Percentiles rank a stretch among this genome's conserved stretches.
Evolutionary conservation across 2,329 filamentous ascomycete species (phyloP).

Genomic region (Arthroderma uncinatum): DNA sequence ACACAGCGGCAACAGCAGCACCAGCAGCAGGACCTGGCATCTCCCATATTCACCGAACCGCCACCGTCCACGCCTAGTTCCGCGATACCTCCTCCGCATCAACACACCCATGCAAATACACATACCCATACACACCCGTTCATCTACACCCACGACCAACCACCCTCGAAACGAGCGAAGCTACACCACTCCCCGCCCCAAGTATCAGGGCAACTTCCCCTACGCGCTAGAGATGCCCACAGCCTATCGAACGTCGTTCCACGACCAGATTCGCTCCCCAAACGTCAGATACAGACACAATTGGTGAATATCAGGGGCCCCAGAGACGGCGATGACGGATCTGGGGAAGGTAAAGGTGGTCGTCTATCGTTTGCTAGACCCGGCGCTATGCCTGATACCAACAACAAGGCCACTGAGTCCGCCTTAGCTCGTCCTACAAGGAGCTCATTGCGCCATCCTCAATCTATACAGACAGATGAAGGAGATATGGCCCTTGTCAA

Average conservation of each 20-base stretch:
- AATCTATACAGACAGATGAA: background rate
- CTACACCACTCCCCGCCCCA: background rate
- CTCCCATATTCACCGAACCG: background rate
- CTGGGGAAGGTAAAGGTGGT: background rate
- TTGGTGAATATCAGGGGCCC: background rate
- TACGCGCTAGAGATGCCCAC: conserved; percentile 4
- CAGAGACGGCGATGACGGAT: background rate
- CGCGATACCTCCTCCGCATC: background rate
- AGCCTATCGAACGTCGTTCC: background rate
- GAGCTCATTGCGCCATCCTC: background rate
- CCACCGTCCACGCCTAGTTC: background rate
- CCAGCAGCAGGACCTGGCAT: background rate
- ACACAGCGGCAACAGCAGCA: background rate
- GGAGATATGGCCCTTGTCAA: background rate
- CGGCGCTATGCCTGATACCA: background rate
- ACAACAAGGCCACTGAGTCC: background rate
- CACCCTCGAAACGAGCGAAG: background rate
- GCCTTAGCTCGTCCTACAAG: background rate
- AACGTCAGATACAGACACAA: background rate
- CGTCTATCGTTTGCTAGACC: background rate
- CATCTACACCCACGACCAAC: conserved; percentile 1
- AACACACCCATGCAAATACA: background rate
- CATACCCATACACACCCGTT: background rate
- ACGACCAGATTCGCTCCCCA: background rate
- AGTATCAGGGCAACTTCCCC: background rate